Evolutionary conservation across 2,329 filamentous ascomycete species (phyloP), one percentile per base, ranked within the genome.

Genomic region (Alternaria panax): DNA sequence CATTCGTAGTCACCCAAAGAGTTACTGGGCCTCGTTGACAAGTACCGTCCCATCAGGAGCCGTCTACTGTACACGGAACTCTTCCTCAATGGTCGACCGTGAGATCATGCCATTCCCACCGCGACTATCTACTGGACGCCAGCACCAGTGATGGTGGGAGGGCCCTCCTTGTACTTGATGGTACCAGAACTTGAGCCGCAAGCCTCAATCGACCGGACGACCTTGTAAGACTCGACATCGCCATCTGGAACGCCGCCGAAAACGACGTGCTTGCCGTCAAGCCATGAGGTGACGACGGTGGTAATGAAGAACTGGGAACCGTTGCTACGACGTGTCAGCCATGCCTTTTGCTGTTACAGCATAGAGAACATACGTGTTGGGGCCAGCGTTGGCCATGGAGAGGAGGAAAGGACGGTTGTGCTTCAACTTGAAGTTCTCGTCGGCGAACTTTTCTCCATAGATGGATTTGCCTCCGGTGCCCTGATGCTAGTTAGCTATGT

Each of bases 351-450:
- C 42, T 25, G 12, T 36, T 16, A 14, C 7, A 42, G 5, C 16
- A 12, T 41, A 14, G 9, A 18, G 40, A 45, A 78, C 85, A 77
- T 82, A 88, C 86, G 94, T 98, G 90, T 98, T 96, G 78, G 91
- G 90, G 72, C 93, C 93, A 73, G 93, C 91, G 83, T 97, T 97
- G 80, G 93, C 93, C 93, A 97, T 97, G 82, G 93, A 96, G 70
- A 97, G 87, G 72, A 93, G 86, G 84, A 90, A 91, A 65, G 90
- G 89, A 73, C 84, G 83, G 80, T 80, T 81, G 88, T 97, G 93
- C 84, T 87, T 88, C 70, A 85, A 78, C 64, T 81, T 77, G 86
- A 96, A 96, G 90, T 96, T 96, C 90, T 97, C 92, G 79, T 97
- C 92, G 75, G 88, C 83, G 79, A 97, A 96, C 87, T 94, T 95